Evolutionary conservation across 139 green algal species (phyloP).

Genomic region (Raphidocelis subcapitata): DNA sequence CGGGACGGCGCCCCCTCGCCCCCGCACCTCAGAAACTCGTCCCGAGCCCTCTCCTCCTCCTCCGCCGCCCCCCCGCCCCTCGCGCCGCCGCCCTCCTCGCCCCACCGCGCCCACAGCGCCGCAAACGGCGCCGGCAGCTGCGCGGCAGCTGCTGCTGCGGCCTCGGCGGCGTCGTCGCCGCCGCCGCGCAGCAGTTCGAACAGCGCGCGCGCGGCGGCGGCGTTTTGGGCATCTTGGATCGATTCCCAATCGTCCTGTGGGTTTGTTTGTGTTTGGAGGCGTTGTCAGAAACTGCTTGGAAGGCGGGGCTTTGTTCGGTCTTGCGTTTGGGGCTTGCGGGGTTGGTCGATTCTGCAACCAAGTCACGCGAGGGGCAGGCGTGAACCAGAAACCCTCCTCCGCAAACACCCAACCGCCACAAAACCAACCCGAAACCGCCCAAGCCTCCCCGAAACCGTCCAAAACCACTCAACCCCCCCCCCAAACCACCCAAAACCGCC

Average conservation of each 20-base stretch:
- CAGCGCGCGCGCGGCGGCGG: constrained; percentile 67
- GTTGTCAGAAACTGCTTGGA: not conserved
- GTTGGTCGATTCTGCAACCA: too few relatives aligned
- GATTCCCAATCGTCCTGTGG: constrained; percentile 11
- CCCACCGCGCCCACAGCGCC: not conserved
- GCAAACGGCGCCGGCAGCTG: constrained; percentile 14
- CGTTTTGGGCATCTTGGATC: constrained; percentile 82
- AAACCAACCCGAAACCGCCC: too few relatives aligned
- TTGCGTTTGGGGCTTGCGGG: not conserved
- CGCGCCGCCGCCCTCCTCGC: constrained; percentile 36
- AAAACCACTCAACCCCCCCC: too few relatives aligned
- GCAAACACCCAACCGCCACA: too few relatives aligned
- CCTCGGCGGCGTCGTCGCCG: too few relatives aligned
- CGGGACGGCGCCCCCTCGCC: too few relatives aligned
- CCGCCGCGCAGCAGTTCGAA: constrained; percentile 40
- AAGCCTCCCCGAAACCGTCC: too few relatives aligned
- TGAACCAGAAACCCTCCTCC: too few relatives aligned
- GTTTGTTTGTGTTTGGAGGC: not conserved
- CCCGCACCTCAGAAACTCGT: too few relatives aligned
- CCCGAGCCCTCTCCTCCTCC: not conserved
- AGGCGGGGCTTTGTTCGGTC: not conserved
- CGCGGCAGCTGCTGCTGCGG: constrained; percentile 12
- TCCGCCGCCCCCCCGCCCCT: not conserved
- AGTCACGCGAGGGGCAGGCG: too few relatives aligned
- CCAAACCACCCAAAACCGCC: not conserved